These are phyloP conservation scores for Achlya hypogyna DNA, from an alignment of 352 stramenopile species.

Conservation along the genomic window DNA sequence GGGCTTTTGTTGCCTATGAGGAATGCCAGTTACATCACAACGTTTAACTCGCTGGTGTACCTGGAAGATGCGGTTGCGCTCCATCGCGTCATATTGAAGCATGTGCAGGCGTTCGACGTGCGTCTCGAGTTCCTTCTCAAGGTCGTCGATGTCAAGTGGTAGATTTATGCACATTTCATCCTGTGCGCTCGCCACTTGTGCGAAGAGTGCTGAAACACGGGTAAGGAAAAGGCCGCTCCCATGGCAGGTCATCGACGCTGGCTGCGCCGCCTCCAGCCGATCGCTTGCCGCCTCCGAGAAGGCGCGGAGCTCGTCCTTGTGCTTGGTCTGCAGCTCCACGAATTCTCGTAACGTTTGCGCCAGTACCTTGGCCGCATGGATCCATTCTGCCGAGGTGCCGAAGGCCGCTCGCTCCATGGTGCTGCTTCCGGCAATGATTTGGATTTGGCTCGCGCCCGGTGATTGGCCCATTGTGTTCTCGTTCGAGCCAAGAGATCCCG, in stretches of 20 bases:
- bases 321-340: slow-evolving; percentile 14
- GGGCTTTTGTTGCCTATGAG: neutral
- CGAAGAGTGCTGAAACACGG: slow-evolving; percentile 16
- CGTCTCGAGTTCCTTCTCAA: slow-evolving; percentile 2
- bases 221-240: neutral
- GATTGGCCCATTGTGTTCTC: neutral
- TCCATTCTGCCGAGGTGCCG: neutral
- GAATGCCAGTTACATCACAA: too few species aligned
- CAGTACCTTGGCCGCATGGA: slow-evolving; percentile 13
- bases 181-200: slow-evolving; percentile 5
- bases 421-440: neutral
- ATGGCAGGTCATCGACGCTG: neutral
- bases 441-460: neutral
- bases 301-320: slow-evolving; percentile 12
- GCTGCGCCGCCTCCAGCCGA: neutral
- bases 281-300: slow-evolving; percentile 3
- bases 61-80: neutral
- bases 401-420: neutral
- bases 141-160: slow-evolving; percentile 13
- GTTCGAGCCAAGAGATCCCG: too few species aligned
- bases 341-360: slow-evolving; percentile 7
- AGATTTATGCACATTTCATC: slow-evolving; percentile 18
- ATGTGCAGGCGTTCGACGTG: neutral
- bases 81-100: neutral
- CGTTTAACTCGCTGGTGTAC: neutral